Conservation (phyloP, 768 basidiomycete species). For the Chiua virens region DNA sequence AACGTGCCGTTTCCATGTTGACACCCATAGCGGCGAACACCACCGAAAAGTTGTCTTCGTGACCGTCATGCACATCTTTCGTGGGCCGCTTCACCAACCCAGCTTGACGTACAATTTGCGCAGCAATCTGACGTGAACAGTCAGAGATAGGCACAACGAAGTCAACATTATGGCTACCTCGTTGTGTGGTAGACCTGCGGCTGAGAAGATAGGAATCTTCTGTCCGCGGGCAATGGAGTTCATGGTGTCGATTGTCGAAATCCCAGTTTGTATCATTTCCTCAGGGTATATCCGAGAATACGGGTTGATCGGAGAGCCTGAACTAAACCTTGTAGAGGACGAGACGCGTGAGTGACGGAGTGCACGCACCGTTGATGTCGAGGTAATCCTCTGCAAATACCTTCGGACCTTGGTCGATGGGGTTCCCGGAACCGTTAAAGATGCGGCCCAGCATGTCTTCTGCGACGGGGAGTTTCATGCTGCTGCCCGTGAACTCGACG, state of each 20-base stretch:
- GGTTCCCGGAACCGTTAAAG: conserved; percentile 98
- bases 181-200: conserved; percentile 97
- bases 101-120: conserved; percentile 99
- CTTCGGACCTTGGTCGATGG: conserved; percentile 98
- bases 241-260: conserved; percentile 97
- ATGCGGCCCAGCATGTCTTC: conserved; percentile 99
- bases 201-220: conserved; percentile 99
- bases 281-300: conserved; percentile 99
- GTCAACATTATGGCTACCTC: conserved; percentile 54
- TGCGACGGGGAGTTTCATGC: conserved; percentile 98
- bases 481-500: conserved; percentile 96
- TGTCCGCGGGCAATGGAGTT: conserved; percentile 99
- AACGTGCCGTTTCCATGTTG: conserved; percentile 99
- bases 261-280: conserved; percentile 99
- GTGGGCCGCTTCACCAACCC: conserved; percentile 95
- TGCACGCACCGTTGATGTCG: conserved; percentile 89
- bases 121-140: conserved; percentile 76
- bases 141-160: conserved; percentile 26
- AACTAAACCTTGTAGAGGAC: conserved; percentile 16
- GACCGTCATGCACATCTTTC: conserved; percentile 96
- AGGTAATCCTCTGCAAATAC: conserved; percentile 99
- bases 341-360: conserved; percentile 1
- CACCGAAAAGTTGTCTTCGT: conserved; percentile 99
- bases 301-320: conserved; percentile 97
- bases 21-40: conserved; percentile 99